Evolutionary conservation across 495 filamentous ascomycete genomes (phyloP).

Genomic region (Penicillium nucicola): DNA sequence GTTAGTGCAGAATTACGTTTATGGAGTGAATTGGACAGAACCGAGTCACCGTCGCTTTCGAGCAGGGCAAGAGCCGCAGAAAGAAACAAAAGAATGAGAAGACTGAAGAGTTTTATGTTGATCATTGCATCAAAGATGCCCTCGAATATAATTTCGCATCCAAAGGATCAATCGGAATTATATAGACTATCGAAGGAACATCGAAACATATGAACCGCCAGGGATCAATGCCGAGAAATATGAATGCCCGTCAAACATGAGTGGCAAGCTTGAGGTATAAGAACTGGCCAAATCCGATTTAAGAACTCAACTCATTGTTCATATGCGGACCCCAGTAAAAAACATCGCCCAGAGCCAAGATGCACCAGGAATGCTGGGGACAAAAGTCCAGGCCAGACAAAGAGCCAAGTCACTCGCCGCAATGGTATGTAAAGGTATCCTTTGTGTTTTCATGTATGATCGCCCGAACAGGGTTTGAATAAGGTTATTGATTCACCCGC

Average conservation of each 20-base stretch:
- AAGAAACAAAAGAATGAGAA: not conserved
- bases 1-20: not conserved
- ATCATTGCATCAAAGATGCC: not conserved
- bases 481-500: not conserved
- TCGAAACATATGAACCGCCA: too few relatives aligned
- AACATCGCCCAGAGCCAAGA: not conserved
- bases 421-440: not conserved
- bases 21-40: not conserved
- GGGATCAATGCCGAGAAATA: not conserved
- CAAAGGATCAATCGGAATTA: not conserved
- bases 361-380: not conserved
- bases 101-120: not conserved
- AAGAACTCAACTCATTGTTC: not conserved
- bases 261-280: not conserved
- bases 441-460: not conserved
- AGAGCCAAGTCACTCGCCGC: not conserved
- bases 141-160: not conserved
- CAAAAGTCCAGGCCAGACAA: not conserved
- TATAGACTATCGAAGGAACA: not conserved
- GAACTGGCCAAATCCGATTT: not conserved
- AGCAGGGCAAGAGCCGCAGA: not conserved
- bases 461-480: not conserved
- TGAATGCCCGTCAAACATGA: not conserved
- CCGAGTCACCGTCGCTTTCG: not conserved
- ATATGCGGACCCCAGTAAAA: not conserved